phyloP scores from a whole-genome alignment of 2,329 filamentous ascomycete genomes.

The Amylocarpus encephaloides region DNA sequence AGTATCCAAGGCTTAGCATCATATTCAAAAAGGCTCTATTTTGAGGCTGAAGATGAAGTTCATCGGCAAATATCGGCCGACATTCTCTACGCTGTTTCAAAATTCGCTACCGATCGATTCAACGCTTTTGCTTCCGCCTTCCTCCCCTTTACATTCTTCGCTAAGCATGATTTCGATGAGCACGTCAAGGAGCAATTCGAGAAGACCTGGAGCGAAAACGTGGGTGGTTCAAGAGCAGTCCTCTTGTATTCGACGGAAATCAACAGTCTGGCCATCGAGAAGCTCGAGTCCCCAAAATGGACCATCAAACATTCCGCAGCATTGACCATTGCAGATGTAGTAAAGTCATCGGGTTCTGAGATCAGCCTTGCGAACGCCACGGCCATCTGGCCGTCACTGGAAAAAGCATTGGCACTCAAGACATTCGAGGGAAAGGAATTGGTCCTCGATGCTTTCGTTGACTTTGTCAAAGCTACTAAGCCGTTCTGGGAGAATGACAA shows the following conservation, averaged over 20 bases:
- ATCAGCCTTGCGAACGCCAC: conserved; percentile 55
- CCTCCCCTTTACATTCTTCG: conserved; percentile 83
- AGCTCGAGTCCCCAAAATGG: conserved; percentile 80
- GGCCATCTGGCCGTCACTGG: conserved; percentile 73
- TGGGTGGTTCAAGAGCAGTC: conserved; percentile 76
- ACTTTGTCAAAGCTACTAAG: conserved; percentile 63
- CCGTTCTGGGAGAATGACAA: conserved; percentile 49
- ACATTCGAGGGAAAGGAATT: conserved; percentile 90
- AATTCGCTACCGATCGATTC: conserved; percentile 85
- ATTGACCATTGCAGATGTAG: conserved; percentile 68
- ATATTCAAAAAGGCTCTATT: conserved; percentile 64
- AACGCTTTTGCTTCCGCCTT: conserved; percentile 66
- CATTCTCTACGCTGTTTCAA: conserved; percentile 74
- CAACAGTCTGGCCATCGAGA: conserved; percentile 55
- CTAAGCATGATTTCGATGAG: conserved; percentile 76
- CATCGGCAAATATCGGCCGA: conserved; percentile 73
- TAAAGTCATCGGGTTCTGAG: conserved; percentile 58
- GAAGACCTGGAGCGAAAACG: conserved; percentile 85
- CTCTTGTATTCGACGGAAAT: conserved; percentile 83
- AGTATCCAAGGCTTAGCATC: conserved; percentile 46
- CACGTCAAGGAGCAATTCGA: conserved; percentile 74
- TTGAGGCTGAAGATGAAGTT: conserved; percentile 70
- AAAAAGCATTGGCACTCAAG: conserved; percentile 77
- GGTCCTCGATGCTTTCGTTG: conserved; percentile 71
- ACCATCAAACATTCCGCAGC: conserved; percentile 83